Evolutionary conservation across 805 yeast genomes (phyloP), one percentile per base, ranked within the genome.

Genomic region (Ogataea saltuana): DNA sequence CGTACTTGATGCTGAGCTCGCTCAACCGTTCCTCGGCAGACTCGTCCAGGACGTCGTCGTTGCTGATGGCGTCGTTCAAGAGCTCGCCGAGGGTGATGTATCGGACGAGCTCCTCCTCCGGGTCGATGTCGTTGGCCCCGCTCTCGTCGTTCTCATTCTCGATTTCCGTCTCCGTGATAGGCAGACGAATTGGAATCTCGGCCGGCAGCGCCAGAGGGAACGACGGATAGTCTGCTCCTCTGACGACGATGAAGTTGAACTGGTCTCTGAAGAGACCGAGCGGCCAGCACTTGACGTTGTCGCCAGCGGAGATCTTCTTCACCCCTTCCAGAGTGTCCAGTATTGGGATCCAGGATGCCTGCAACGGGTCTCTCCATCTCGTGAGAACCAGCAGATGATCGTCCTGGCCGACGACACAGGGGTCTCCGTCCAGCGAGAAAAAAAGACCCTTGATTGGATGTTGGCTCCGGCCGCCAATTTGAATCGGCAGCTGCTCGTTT

Each of bases 351-450:
- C 98, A 91, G 48, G 81, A 73, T 2, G 95, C 81, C 59, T 89
- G 93, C 26, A 74, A 63, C 0, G 84, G 70, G 17, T 75, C 78
- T 53, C 97, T 73, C 96, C 97, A 91, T 51, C 82, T 78, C 18
- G 82, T 72, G 16, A 93, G 68, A 0, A 88, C 78, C 23, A 85
- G 63, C 28, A 93, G 70, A 9, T 81, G 75, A 48, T 88, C 88
- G 50, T 83, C 89, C 23, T 73, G 69, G n/a, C 95, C 96, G 42
- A 83, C 85, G 6, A 90, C 61, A 50, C 93, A 85, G 1, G 99
- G 99, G 61, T 91, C 97, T 16, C 96, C 96, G 55, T 78, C 83
- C 33, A 83, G 82, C 32, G 88, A 84, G 70, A 91, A 93, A 58
- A 93, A 89, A n/a, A 87, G 61, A 2, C 90, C 83, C 49, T 77